Conservation (phyloP, 495 filamentous ascomycete species). For the Aspergillus incahuasiensis region DNA sequence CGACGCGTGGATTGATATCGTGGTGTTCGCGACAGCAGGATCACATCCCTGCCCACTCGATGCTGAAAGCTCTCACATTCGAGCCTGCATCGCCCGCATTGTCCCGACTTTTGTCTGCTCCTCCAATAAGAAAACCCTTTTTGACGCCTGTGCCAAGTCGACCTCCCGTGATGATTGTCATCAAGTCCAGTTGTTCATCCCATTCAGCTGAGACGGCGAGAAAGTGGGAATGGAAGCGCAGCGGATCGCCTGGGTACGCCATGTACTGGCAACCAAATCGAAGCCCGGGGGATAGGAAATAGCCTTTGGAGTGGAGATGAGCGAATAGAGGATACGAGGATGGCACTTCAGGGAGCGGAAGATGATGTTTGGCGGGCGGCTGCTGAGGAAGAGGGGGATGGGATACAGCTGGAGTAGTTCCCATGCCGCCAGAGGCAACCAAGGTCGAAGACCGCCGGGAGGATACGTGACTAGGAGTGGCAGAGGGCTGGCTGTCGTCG, state of each 20-base stretch:
- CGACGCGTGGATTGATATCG: background rate
- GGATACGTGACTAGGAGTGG: conserved; percentile 21
- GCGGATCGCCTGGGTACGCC: conserved; percentile 90
- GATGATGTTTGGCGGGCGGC: conserved; percentile 24
- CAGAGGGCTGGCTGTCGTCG: conserved; percentile 17
- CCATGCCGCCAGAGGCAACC: conserved; percentile 25
- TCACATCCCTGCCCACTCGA: conserved; percentile 85
- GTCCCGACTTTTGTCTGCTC: conserved; percentile 36
- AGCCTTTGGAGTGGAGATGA: conserved; percentile 72
- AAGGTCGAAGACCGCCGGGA: conserved; percentile 14
- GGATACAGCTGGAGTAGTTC: conserved; percentile 59
- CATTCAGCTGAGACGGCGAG: conserved; percentile 70
- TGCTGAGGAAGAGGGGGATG: conserved; percentile 43
- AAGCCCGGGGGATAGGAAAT: conserved; percentile 85
- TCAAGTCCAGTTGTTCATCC: conserved; percentile 79
- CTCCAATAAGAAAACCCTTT: conserved; percentile 88
- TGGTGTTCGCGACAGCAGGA: background rate
- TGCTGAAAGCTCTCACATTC: conserved; percentile 62
- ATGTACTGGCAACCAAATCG: conserved; percentile 93
- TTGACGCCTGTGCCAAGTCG: conserved; percentile 90
- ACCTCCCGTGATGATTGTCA: conserved; percentile 80
- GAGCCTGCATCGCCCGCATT: conserved; percentile 22
- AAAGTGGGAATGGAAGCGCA: conserved; percentile 94
- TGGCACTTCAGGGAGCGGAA: conserved; percentile 43
- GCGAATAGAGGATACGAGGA: conserved; percentile 49